Base-by-base conservation (phyloP, 176 grass and related monocot genomes). In the Rhynchospora breviuscula region DNA sequence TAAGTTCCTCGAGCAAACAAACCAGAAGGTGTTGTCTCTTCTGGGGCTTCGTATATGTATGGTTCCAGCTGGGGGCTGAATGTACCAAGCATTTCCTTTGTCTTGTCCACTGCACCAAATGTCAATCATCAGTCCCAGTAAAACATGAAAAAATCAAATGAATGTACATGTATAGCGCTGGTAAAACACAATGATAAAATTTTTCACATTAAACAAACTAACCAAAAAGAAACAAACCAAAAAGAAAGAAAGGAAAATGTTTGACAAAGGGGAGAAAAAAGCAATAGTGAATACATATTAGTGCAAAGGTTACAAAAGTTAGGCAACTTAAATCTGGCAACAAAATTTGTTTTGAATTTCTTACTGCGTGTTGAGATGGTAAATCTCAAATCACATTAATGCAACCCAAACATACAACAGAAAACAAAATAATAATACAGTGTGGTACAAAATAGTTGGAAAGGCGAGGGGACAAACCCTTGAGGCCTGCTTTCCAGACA, bases 401-500 rank as follows among this genome's bases (percentile, higher is more conserved):
- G 3, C 12, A 25, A 56, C 13, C 49, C 23, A 31, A 1, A 33
- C 18, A 29, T 57, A 78, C 6, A 25, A 54, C 35, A 4, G 35
- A 29, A 29, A 29, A 1, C 29, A 78, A 57, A 33, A 51, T 33
- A 78, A 25, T 17, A 57, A 77, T 31, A 57, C 7, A 78, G 17
- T 31, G 25, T 78, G 25, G 73, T 57, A 78, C 15, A 72, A 12
- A 78, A 78, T 54, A 78, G 14, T 57, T 51, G 49, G 22, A 77
- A 88, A 31, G 13, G 31, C 22, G 49, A 33, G 25, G 31, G 58
- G 31, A 82, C 68, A 19, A 83, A 94, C 97, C 97, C 84, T 89
- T 95, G 83, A 99, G 25, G 21, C 91, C 93, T 14, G 93, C 92
- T 85, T 99, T 99, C 97, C 97, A 99, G 77, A 99, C 93, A 51